Percentiles rank a stretch among this genome's conserved stretches.
Conservation (phyloP, 805 yeast species). For the Barnettozyma vustinii region DNA sequence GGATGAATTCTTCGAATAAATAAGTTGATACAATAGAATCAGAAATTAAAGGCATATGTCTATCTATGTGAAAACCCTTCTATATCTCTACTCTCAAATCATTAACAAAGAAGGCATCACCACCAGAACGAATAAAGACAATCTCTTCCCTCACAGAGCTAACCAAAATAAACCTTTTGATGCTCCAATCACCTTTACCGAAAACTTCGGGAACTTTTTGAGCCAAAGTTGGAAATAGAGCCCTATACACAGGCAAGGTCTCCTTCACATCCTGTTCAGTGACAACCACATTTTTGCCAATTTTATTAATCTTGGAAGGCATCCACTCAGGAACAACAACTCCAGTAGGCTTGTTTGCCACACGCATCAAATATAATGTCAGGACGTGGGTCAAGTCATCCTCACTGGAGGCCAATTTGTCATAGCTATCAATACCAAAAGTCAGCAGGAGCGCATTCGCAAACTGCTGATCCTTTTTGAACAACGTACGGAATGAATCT, state of each 20-base stretch:
- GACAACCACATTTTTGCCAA: slow-evolving; percentile 34
- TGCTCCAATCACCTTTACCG: slow-evolving; percentile 40
- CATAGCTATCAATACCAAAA: slow-evolving; percentile 52
- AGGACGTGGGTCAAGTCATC: slow-evolving; percentile 52
- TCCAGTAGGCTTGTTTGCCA: slow-evolving; percentile 36
- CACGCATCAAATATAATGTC: slow-evolving; percentile 58
- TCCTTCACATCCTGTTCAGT: slow-evolving; percentile 51
- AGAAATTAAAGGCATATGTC: background rate
- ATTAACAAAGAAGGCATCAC: slow-evolving; percentile 16
- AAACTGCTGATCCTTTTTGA: slow-evolving; percentile 48
- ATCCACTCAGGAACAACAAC: slow-evolving; percentile 47
- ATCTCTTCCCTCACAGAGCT: background rate
- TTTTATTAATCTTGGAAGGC: slow-evolving; percentile 31
- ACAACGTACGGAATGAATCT: slow-evolving; percentile 52
- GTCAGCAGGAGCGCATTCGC: slow-evolving; percentile 48
- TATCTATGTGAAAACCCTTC: background rate
- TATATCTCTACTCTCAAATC: slow-evolving; percentile 26
- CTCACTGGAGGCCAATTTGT: slow-evolving; percentile 40
- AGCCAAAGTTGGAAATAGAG: slow-evolving; percentile 44
- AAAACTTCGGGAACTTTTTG: slow-evolving; percentile 54
- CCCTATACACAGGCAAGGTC: slow-evolving; percentile 46
- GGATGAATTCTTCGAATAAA: slow-evolving; percentile 26
- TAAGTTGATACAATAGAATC: background rate
- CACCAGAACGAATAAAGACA: slow-evolving; percentile 3
- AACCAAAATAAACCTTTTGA: slow-evolving; percentile 36